Base-by-base conservation (phyloP, 2,329 filamentous ascomycete genomes). In the Fusarium temperatum region DNA sequence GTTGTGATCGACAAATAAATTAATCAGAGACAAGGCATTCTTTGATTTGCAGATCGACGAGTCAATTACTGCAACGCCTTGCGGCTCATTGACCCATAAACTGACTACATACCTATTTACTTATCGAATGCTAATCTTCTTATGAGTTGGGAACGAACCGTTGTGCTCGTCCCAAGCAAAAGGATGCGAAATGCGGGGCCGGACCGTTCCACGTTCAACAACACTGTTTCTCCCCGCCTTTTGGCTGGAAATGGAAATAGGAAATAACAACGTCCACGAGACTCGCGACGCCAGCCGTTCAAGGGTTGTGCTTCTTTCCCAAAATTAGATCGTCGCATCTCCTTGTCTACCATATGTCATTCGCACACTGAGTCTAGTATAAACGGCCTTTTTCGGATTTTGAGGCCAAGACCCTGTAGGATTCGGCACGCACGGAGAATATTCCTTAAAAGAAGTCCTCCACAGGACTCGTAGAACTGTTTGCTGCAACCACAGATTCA, bases 241-340 rank as follows among this genome's bases (percentile, higher is more conserved):
- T 65, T 75, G 63, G 63, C 75, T 66, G 41, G 48, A 77, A 64
- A 59, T 63, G 75, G 75, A 57, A 68, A 68, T 42, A 59, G 56
- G 53, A 59, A 63, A 36, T 63, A 63, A 26, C 26, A 48, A 30
- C 39, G 20, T 32, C 53, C 63, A 50, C 42, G 28, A 58, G 50
- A 65, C 36, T 38, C 24, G 18, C 50, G 11, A 44, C 41, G 45
- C 38, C 51, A 62, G 36, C 38, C 36, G 20, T 45, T 26, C 28
- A 47, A 63, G 22, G 63, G 47, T 45, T 54, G 47, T 26, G 26
- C 41, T 45, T 55, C 12, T 54, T 59, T 59, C 50, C 59, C 55
- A 70, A 70, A 53, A 63, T 71, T 70, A 72, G 58, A 59, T 41
- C 55, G 47, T 51, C n/a, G 20, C 45, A 53, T 38, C 39, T 39